Evolutionary conservation across 371 early-diverging fungal genomes (phyloP).

Genomic region (Mucor mucedo): DNA sequence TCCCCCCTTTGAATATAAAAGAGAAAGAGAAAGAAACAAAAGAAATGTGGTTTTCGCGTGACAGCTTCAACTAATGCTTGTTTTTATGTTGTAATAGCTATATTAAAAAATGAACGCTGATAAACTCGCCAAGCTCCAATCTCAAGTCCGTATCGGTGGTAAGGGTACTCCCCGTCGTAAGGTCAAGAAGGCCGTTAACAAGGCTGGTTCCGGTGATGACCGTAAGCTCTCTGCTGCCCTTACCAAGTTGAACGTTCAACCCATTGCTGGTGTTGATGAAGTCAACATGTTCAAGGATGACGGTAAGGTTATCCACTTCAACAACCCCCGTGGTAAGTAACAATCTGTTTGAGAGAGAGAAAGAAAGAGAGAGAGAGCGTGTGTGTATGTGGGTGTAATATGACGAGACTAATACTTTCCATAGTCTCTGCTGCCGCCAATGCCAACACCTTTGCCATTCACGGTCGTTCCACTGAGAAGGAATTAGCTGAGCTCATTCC

Average conservation of each 20-base stretch:
- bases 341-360: not conserved
- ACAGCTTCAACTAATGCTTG: not conserved
- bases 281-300: conserved; percentile 98
- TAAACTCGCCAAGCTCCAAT: conserved; percentile 93
- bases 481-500: conserved; percentile 92
- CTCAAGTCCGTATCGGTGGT: conserved; percentile 93
- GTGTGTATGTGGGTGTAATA: too few relatives aligned
- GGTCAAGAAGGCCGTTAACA: conserved; percentile 68
- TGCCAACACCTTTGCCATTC: conserved; percentile 92
- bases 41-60: conserved; percentile 7
- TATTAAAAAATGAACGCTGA: conserved; percentile 84
- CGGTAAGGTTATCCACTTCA: conserved; percentile 94
- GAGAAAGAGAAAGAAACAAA: not conserved
- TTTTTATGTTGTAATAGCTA: conserved; percentile 10
- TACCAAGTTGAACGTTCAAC: conserved; percentile 90
- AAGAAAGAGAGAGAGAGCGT: too few relatives aligned
- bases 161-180: conserved; percentile 94
- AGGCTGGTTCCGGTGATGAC: conserved; percentile 75
- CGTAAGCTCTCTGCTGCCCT: conserved; percentile 89
- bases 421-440: conserved; percentile 84
- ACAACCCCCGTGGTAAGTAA: conserved; percentile 82
- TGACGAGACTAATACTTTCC: not conserved
- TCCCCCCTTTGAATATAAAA: too few relatives aligned
- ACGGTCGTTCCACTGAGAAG: conserved; percentile 88
- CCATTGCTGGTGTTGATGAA: conserved; percentile 89